Evolutionary conservation across 2,329 filamentous ascomycete genomes (phyloP), one percentile per base, ranked within the genome.

Genomic region (Botrytis squamosa): DNA sequence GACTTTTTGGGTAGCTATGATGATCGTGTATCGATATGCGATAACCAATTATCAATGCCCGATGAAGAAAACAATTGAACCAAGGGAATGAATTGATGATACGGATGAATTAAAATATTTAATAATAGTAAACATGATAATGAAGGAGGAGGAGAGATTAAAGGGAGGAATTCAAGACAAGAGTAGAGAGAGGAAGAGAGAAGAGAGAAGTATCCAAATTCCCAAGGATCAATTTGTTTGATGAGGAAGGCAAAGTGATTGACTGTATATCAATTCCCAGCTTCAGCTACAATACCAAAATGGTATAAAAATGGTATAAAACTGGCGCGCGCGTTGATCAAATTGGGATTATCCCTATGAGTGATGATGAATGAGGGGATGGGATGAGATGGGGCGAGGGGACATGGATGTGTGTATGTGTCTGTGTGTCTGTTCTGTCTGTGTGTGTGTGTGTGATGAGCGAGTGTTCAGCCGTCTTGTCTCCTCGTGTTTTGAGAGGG

Each of bases 1-100:
- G 75, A 46, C 70, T 38, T 33, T 25, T 74, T 57, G 68, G 66
- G 66, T 57, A 49, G 44, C 55, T 65, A 77, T 75, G 76, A 75
- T 75, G 76, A 75, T 76, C 75, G 77, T 77, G 74, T 74, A 70
- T 60, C 71, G 70, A 60, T 42, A 73, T 73, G 73, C 62, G 71
- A 49, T 74, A 74, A 74, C 60, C 73, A 40, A 63, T 73, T 14
- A 65, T 25, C 36, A 76, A 76, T 76, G 77, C 73, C 71, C 57
- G 72, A 70, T 65, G 73, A 64, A 69, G 44, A 62, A 62, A 63
- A 52, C 74, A 49, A 60, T 70, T 74, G 44, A 55, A 59, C 72
- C 71, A 52, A 60, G 67, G 72, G 44, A 49, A 63, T 70, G 66
- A 52, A 55, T 57, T 55, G 36, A 57, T 40, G 14, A 71, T 52